These are phyloP conservation scores for Beta lomatogona DNA, from an alignment of 179 eudicot species.

Conservation along the genomic window DNA sequence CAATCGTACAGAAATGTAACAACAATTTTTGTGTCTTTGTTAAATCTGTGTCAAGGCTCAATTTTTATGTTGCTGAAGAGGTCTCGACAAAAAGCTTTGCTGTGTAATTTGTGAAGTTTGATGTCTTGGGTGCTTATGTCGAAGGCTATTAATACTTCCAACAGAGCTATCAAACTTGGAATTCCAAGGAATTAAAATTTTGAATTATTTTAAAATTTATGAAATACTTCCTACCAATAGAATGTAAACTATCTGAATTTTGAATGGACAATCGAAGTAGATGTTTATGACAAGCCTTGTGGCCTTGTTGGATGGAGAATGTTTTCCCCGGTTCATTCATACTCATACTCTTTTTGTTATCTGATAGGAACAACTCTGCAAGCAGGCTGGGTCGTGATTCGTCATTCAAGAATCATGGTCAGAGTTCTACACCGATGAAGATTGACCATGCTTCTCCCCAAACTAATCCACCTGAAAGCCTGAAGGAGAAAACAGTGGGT, in stretches of 20 bases:
- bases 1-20: no score
- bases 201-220: not conserved
- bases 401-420: constrained; percentile 20
- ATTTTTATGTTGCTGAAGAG: not conserved
- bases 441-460: constrained; percentile 22
- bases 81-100: not conserved
- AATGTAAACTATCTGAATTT: not conserved
- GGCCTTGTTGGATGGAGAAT: not conserved
- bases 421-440: constrained; percentile 10
- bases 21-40: no score
- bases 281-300: not conserved
- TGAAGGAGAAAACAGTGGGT: constrained; percentile 23
- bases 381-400: constrained; percentile 15
- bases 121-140: not conserved
- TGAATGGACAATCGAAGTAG: not conserved
- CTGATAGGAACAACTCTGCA: constrained; percentile 11
- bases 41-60: no score
- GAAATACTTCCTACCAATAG: not conserved
- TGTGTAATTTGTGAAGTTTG: not conserved
- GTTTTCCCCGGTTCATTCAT: not conserved
- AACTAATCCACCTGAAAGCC: constrained; percentile 23
- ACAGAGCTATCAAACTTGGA: not conserved
- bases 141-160: not conserved
- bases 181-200: not conserved
- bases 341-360: not conserved